phyloP scores from a whole-genome alignment of 1,284 basidiomycete genomes.

The Mycosarcoma mackinlayi region DNA sequence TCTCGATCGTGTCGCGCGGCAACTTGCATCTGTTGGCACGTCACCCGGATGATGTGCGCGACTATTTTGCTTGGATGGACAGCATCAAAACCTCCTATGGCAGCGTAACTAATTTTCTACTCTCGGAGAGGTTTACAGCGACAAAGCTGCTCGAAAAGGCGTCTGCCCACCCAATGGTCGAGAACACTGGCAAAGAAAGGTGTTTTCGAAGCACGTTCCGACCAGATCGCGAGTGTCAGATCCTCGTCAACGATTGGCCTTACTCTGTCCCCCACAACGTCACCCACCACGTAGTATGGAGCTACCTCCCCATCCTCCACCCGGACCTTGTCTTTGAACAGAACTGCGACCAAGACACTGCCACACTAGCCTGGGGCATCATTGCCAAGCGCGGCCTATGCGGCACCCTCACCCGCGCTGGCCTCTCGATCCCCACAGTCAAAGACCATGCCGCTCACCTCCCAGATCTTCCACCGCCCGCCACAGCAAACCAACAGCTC shows the following conservation, averaged over 20 bases:
- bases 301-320: slow-evolving; percentile 19
- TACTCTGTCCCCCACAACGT: slow-evolving; percentile 19
- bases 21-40: slow-evolving; percentile 14
- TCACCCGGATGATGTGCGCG: slow-evolving; percentile 26
- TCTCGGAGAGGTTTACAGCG: slow-evolving; percentile 20
- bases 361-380: slow-evolving; percentile 5
- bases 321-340: slow-evolving; percentile 6
- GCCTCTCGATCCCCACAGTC: background rate
- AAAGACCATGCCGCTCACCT: slow-evolving; percentile 13
- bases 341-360: background rate
- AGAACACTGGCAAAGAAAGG: background rate
- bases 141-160: slow-evolving; percentile 8
- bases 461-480: background rate
- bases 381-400: slow-evolving; percentile 26
- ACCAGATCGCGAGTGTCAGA: slow-evolving; percentile 16
- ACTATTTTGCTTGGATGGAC: slow-evolving; percentile 45
- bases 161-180: background rate
- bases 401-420: slow-evolving; percentile 9
- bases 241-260: slow-evolving; percentile 37
- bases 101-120: slow-evolving; percentile 12
- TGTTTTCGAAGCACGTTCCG: slow-evolving; percentile 19
- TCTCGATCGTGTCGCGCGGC: slow-evolving; percentile 14
- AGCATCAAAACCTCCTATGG: slow-evolving; percentile 28
- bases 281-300: slow-evolving; percentile 29
- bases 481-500: background rate